Evolutionary conservation across 176 grass and related monocot species (phyloP).

Genomic region (Puya raimondii): DNA sequence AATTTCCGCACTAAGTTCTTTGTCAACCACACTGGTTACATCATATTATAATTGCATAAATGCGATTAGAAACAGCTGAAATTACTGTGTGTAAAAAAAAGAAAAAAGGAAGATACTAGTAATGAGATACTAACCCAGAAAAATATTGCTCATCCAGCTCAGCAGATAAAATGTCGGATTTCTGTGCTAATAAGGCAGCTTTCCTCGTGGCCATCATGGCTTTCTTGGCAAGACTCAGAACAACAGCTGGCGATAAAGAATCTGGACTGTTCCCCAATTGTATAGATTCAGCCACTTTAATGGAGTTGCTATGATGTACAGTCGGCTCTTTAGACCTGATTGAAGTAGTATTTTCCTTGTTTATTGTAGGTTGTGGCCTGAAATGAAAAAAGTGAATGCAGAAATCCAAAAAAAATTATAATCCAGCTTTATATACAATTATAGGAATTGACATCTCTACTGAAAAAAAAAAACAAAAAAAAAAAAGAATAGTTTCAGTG

Average conservation of each 20-base stretch:
- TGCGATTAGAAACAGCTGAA: constrained; percentile 9
- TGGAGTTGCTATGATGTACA: not conserved
- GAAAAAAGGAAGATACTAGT: not conserved
- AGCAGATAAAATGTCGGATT: constrained; percentile 12
- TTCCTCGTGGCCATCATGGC: constrained; percentile 4
- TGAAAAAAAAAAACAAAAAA: not conserved
- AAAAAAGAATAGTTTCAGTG: not conserved
- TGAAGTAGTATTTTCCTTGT: constrained; percentile 5
- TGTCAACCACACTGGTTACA: constrained; percentile 12
- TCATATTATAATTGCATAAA: not conserved
- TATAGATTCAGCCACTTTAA: not conserved
- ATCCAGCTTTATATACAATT: not conserved
- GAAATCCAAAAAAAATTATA: not conserved
- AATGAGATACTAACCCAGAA: constrained; percentile 19
- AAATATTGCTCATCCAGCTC: constrained; percentile 13
- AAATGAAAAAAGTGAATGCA: constrained; percentile 3
- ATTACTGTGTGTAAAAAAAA: not conserved
- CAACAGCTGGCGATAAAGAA: not conserved
- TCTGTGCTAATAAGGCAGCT: constrained; percentile 13
- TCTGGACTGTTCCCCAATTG: constrained; percentile 1
- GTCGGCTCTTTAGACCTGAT: not conserved
- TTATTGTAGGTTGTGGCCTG: constrained; percentile 4
- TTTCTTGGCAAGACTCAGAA: constrained; percentile 3
- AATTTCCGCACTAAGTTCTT: not conserved
- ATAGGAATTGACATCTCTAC: no score